Percentiles rank a stretch among this genome's conserved stretches.
phyloP scores from a whole-genome alignment of 768 basidiomycete species.

The Sporobolomyces phaffii region DNA sequence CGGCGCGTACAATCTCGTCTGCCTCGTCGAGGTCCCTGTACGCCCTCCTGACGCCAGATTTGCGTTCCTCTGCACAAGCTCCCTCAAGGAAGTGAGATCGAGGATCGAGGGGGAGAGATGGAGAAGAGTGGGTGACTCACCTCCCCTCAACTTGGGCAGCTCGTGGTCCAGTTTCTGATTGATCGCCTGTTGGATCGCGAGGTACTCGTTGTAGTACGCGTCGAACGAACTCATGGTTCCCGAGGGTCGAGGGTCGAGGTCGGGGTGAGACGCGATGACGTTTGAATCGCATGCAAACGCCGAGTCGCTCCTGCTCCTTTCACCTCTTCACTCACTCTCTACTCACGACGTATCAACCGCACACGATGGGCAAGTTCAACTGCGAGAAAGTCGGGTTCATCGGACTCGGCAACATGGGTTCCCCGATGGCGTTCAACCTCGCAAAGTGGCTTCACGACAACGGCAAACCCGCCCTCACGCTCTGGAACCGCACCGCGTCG shows the following conservation, averaged over 20 bases:
- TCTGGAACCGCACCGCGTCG: conserved; percentile 67
- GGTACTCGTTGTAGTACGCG: conserved; percentile 47
- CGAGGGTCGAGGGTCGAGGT: background rate
- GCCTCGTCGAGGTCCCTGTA: conserved; percentile 49
- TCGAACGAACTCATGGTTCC: background rate
- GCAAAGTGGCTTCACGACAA: conserved; percentile 54
- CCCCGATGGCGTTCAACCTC: conserved; percentile 71
- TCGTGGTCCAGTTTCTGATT: conserved; percentile 46
- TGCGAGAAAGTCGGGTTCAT: conserved; percentile 18
- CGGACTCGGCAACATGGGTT: conserved; percentile 60
- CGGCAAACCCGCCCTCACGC: conserved; percentile 54
- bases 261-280: background rate
- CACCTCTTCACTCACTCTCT: background rate
- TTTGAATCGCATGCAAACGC: background rate
- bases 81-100: too few species aligned
- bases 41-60: conserved; percentile 45
- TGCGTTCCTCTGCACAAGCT: conserved; percentile 47
- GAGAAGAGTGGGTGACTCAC: conserved; percentile 40
- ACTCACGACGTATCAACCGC: background rate
- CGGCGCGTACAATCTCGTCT: conserved; percentile 50
- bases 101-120: background rate
- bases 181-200: conserved; percentile 43
- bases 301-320: background rate
- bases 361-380: background rate
- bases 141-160: conserved; percentile 45